Conservation (phyloP, 371 early-diverging fungal species). For the Mortierella polycephala region DNA sequence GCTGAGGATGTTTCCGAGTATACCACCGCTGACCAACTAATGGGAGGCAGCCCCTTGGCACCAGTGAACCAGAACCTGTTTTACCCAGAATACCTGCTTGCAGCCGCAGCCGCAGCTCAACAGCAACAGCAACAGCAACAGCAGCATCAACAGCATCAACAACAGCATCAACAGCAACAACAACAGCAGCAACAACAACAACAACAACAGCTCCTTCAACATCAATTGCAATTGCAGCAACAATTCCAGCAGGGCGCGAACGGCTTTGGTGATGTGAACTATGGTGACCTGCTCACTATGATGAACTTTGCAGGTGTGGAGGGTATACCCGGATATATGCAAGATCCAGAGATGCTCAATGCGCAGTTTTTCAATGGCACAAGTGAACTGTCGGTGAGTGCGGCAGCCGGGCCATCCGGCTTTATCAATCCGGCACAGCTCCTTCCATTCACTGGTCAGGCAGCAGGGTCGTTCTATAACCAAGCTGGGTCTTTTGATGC, state of each 20-base stretch:
- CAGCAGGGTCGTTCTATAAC: conserved; percentile 44
- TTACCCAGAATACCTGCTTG: conserved; percentile 45
- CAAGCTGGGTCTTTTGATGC: conserved; percentile 25
- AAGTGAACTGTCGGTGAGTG: conserved; percentile 11
- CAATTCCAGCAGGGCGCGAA: conserved; percentile 40
- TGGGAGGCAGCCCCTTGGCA: conserved; percentile 16
- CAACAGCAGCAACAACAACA: conserved; percentile 35
- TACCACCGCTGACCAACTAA: conserved; percentile 28
- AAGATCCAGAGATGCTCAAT: conserved; percentile 33
- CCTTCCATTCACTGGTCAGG: conserved; percentile 48
- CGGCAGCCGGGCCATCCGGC: conserved; percentile 23
- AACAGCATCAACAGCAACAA: conserved; percentile 26
- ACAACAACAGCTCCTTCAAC: conserved; percentile 31
- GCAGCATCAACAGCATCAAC: conserved; percentile 33
- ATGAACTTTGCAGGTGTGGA: conserved; percentile 40
- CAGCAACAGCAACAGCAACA: conserved; percentile 18
- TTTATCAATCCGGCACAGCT: conserved; percentile 57
- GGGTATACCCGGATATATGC: conserved; percentile 37
- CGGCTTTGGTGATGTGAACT: conserved; percentile 39
- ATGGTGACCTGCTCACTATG: conserved; percentile 38
- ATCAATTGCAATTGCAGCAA: conserved; percentile 29
- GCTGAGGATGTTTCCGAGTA: conserved; percentile 21
- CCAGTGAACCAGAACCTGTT: conserved; percentile 34
- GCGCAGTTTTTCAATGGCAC: conserved; percentile 35
- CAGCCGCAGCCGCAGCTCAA: conserved; percentile 21